A percentile compares a stretch with the other conserved stretches of the same genome.
phyloP scores from a whole-genome alignment of 1,139 yeast species.

The Debaryomyces singareniensis region DNA sequence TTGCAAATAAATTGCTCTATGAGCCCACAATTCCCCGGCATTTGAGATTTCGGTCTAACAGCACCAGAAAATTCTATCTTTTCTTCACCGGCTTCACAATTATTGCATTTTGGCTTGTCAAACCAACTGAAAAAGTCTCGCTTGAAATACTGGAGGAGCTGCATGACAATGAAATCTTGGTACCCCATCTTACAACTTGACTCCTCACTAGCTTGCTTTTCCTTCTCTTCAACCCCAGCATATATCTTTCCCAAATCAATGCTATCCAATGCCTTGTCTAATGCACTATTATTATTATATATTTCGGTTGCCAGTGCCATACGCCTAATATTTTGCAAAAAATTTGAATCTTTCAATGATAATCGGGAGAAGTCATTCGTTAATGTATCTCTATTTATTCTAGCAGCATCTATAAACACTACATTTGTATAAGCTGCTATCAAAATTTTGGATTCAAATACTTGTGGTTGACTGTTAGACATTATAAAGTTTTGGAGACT shows the following conservation, averaged over 20 bases:
- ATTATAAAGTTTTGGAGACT: too few species aligned
- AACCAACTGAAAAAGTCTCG: constrained; percentile 81
- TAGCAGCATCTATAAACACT: constrained; percentile 1
- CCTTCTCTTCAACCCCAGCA: constrained; percentile 27
- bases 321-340: constrained; percentile 7
- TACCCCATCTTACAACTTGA: constrained; percentile 26
- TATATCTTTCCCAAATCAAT: constrained; percentile 34
- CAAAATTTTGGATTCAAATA: constrained; percentile 1
- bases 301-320: constrained; percentile 6
- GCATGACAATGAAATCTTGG: constrained; percentile 67
- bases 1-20: constrained; percentile 61
- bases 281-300: constrained; percentile 9
- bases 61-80: constrained; percentile 8
- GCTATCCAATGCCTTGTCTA: constrained; percentile 23
- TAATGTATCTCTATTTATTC: background rate
- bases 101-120: constrained; percentile 57
- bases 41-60: constrained; percentile 13
- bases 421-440: constrained; percentile 3
- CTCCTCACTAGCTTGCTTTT: constrained; percentile 4
- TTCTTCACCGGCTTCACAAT: constrained; percentile 29
- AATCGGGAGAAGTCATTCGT: constrained; percentile 2
- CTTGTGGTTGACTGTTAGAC: too few species aligned
- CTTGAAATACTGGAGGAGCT: constrained; percentile 70
- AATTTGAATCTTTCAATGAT: constrained; percentile 7
- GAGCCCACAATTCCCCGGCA: constrained; percentile 25